Percentiles rank a stretch among this genome's conserved stretches.
These are phyloP conservation scores for Aspergillus ellipticus DNA, from an alignment of 495 filamentous ascomycete genomes.

Conservation along the genomic window DNA sequence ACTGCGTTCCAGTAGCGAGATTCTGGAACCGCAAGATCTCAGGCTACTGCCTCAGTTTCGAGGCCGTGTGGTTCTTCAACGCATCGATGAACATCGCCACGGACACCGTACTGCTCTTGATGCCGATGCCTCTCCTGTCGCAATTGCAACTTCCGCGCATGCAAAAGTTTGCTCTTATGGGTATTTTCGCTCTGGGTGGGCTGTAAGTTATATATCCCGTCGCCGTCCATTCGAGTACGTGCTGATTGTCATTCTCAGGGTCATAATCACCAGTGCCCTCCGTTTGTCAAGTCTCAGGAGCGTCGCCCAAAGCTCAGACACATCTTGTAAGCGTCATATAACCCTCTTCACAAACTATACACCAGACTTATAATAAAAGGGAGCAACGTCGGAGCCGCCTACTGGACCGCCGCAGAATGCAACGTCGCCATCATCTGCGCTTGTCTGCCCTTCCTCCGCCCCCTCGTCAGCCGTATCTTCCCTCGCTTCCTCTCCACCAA, in stretches of 20 bases:
- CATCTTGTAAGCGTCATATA: slow-evolving; percentile 55
- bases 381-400: slow-evolving; percentile 52
- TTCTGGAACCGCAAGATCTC: slow-evolving; percentile 50
- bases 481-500: slow-evolving; percentile 57
- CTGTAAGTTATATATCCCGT: slow-evolving; percentile 51
- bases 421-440: slow-evolving; percentile 79
- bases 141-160: slow-evolving; percentile 44
- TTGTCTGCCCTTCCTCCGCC: slow-evolving; percentile 80
- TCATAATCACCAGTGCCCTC: slow-evolving; percentile 34
- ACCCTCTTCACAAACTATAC: background rate
- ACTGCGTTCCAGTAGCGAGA: slow-evolving; percentile 51
- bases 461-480: slow-evolving; percentile 69
- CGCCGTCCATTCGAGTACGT: slow-evolving; percentile 56
- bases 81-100: slow-evolving; percentile 52
- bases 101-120: slow-evolving; percentile 51
- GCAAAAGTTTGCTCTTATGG: slow-evolving; percentile 50
- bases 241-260: slow-evolving; percentile 55
- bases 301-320: slow-evolving; percentile 36
- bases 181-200: slow-evolving; percentile 54
- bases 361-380: slow-evolving; percentile 7
- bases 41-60: slow-evolving; percentile 49
- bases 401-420: slow-evolving; percentile 83
- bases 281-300: slow-evolving; percentile 30
- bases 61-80: slow-evolving; percentile 48
- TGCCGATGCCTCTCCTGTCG: slow-evolving; percentile 55